These are phyloP conservation scores for Boletus semigastroideus DNA, from an alignment of 1,284 basidiomycete species.

Conservation along the genomic window DNA sequence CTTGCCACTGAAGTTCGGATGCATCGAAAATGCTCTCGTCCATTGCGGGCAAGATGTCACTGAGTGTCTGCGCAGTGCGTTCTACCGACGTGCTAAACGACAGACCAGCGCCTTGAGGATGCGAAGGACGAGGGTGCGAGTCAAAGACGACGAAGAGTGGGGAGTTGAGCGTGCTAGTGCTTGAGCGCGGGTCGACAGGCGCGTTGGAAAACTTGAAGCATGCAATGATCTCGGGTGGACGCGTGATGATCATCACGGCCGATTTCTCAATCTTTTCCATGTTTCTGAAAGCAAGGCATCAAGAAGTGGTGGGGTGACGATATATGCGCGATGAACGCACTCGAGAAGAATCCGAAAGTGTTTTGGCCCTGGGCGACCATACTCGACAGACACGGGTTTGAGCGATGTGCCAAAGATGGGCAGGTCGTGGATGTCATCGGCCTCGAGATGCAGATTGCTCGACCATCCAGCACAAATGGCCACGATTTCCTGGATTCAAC, in stretches of 20 bases:
- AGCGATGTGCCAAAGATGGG: slow-evolving; percentile 46
- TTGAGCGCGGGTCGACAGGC: background rate
- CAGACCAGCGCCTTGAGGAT: slow-evolving; percentile 57
- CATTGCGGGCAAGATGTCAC: slow-evolving; percentile 45
- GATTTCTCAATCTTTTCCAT: slow-evolving; percentile 31
- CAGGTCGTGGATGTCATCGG: slow-evolving; percentile 46
- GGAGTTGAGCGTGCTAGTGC: slow-evolving; percentile 11
- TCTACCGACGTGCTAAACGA: slow-evolving; percentile 45
- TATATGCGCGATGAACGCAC: slow-evolving; percentile 33
- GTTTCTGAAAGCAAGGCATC: slow-evolving; percentile 25
- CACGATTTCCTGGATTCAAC: slow-evolving; percentile 44
- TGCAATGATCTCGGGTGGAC: slow-evolving; percentile 65
- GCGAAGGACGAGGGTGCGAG: slow-evolving; percentile 59
- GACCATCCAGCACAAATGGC: slow-evolving; percentile 56
- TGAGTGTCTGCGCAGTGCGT: slow-evolving; percentile 44
- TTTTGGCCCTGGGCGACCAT: slow-evolving; percentile 37
- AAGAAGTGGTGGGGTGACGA: background rate
- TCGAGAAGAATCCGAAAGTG: slow-evolving; percentile 45
- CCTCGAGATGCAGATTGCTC: slow-evolving; percentile 53
- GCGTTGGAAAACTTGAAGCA: slow-evolving; percentile 48
- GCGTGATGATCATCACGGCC: slow-evolving; percentile 58
- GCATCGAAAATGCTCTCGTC: slow-evolving; percentile 42
- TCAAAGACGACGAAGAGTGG: slow-evolving; percentile 59
- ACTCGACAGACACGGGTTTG: slow-evolving; percentile 37
- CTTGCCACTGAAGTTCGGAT: slow-evolving; percentile 58